These are phyloP conservation scores for Cladosporium cucumerinum DNA, from an alignment of 2,329 filamentous ascomycete species.

Conservation along the genomic window DNA sequence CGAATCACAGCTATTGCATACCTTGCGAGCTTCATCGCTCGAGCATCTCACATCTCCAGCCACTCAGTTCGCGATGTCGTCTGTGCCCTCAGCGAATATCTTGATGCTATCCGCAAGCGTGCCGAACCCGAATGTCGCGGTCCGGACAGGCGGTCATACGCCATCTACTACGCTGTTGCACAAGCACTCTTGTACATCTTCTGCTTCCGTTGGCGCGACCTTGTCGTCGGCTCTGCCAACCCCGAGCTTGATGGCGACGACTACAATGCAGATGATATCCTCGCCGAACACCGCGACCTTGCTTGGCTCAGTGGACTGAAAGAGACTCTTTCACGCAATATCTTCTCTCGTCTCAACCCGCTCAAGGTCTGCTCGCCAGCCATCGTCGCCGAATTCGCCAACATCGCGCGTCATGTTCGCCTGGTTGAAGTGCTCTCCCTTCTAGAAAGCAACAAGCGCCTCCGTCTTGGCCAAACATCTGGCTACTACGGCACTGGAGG, in stretches of 20 bases:
- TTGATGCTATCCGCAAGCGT: constrained; percentile 69
- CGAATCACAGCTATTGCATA: constrained; percentile 88
- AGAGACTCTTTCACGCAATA: constrained; percentile 69
- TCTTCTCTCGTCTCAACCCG: constrained; percentile 87
- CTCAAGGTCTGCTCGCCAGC: constrained; percentile 88
- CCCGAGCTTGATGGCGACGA: constrained; percentile 40
- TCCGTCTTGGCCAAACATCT: constrained; percentile 71
- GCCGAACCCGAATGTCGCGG: constrained; percentile 74
- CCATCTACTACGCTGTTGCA: constrained; percentile 81
- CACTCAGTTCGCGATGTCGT: constrained; percentile 80
- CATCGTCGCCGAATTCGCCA: constrained; percentile 89
- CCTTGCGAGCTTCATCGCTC: constrained; percentile 87
- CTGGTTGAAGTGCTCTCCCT: constrained; percentile 88
- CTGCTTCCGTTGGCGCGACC: constrained; percentile 95
- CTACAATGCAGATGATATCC: constrained; percentile 49
- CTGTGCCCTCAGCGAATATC: constrained; percentile 69
- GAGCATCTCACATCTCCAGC: constrained; percentile 75
- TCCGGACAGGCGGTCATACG: constrained; percentile 79
- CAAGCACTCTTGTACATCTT: constrained; percentile 92
- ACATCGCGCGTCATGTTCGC: constrained; percentile 77
- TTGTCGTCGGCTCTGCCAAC: constrained; percentile 59
- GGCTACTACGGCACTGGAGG: constrained; percentile 45
- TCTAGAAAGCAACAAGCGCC: constrained; percentile 86
- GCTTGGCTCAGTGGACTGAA: constrained; percentile 73
- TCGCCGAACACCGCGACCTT: constrained; percentile 69